Base-by-base conservation (phyloP, 2,329 filamentous ascomycete species). In the Aspergillus sojae region DNA sequence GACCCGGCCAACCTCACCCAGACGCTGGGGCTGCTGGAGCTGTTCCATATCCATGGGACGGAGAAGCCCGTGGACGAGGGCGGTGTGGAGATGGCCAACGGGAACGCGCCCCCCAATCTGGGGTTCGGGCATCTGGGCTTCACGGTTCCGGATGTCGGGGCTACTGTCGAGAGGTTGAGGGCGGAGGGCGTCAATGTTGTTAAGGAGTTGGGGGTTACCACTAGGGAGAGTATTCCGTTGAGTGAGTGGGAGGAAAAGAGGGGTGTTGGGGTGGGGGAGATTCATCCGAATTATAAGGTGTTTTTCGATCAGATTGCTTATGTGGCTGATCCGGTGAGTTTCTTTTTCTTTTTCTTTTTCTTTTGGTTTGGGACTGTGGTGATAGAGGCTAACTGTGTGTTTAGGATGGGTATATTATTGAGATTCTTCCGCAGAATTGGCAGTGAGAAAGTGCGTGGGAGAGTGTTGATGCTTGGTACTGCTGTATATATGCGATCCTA, bases 61-160 rank as follows among this genome's bases (percentile, higher is more conserved):
- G 77, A 79, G 64, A 67, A 67, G 21, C 39, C 64, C 34, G 62
- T 58, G 1, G 63, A 64, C 5, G 70, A 68, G 1, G 56, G 57
- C 21, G 65, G 64, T 3, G 64, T 65, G 3, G 67, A 67, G 55
- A 58, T 75, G 4, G 67, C 64, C 14, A 78, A 66, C 1, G 77
- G 77, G 2, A 78, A 79, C 63, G 56, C 57, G 9, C 71, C 76
- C n/a, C 77, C 77, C 11, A 56, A 72, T 53, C 58, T 79, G 46
- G 78, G 78, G 0, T 79, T 79, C 50, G 73, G 75, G 11, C 78
- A 79, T 69, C 46, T 79, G 43, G 77, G 78, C 0, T 79, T 79
- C 57, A 76, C 75, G 4, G 77, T 79, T 7, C 76, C 77, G n/a
- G 71, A 78, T 68, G 76, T 79, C 0, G 11, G 53, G 5, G 69